These are phyloP conservation scores for Pouteria campechiana DNA, from an alignment of 179 eudicot genomes.

Conservation along the genomic window DNA sequence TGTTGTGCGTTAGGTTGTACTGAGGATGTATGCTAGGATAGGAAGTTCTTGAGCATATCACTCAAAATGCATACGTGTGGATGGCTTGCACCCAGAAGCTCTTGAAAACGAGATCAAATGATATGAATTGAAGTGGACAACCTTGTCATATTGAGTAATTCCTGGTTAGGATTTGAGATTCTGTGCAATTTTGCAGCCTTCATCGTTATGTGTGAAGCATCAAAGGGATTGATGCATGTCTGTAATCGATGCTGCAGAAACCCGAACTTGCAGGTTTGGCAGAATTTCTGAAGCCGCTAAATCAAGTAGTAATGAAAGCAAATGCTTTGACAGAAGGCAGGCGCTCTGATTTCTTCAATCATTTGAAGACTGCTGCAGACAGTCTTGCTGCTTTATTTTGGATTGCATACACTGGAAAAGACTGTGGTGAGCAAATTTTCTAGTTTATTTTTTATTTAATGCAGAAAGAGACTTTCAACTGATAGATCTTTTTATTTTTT, in stretches of 20 bases:
- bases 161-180: too few relatives aligned
- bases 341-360: constrained; percentile 72
- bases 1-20: too few relatives aligned
- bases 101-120: too few relatives aligned
- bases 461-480: not conserved
- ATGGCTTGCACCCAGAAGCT: too few relatives aligned
- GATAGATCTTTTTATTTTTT: not conserved
- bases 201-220: too few relatives aligned
- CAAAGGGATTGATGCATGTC: too few relatives aligned
- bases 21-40: too few relatives aligned
- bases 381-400: constrained; percentile 89
- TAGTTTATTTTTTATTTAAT: not conserved
- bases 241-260: constrained; percentile 62
- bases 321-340: constrained; percentile 64
- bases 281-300: constrained; percentile 79
- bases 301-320: constrained; percentile 67
- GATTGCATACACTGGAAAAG: constrained; percentile 94
- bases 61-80: too few relatives aligned
- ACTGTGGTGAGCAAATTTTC: constrained; percentile 53
- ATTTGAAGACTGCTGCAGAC: constrained; percentile 71
- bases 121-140: too few relatives aligned
- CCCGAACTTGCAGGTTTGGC: constrained; percentile 69
- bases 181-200: too few relatives aligned
- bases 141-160: too few relatives aligned
- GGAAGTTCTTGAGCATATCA: too few relatives aligned